Conservation (phyloP, 1,284 basidiomycete species). For the Ceratobasidium sp. region DNA sequence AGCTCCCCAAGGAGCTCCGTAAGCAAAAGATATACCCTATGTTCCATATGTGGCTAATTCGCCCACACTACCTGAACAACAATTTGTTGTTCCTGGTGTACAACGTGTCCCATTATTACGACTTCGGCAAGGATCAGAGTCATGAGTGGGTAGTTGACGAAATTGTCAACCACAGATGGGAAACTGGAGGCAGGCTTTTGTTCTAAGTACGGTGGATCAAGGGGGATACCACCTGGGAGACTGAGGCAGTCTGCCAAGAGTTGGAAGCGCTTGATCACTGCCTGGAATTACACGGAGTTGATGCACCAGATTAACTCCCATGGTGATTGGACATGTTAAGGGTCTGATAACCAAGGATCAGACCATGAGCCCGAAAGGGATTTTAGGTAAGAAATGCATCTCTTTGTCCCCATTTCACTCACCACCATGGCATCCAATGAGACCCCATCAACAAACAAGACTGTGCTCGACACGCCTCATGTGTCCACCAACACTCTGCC, state of each 20-base stretch:
- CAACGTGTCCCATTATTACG: background rate
- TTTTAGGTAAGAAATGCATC: too few relatives aligned
- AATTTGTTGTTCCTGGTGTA: constrained; percentile 42
- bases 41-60: constrained; percentile 50
- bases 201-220: constrained; percentile 1
- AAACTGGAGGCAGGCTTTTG: background rate
- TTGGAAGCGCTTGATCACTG: constrained; percentile 54
- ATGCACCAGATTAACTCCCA: background rate
- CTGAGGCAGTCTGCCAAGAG: constrained; percentile 36
- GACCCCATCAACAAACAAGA: too few relatives aligned
- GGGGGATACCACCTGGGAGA: constrained; percentile 26
- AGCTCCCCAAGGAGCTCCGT: constrained; percentile 50
- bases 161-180: constrained; percentile 9
- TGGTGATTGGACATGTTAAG: background rate
- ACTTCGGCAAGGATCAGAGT: constrained; percentile 8
- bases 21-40: constrained; percentile 45
- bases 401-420: too few relatives aligned
- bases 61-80: constrained; percentile 48
- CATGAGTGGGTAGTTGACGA: constrained; percentile 22
- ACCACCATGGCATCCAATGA: too few relatives aligned
- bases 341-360: too few relatives aligned
- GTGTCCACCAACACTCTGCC: background rate
- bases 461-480: background rate
- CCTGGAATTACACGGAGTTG: constrained; percentile 50
- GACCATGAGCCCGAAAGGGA: too few relatives aligned